Evolutionary conservation across 2,329 filamentous ascomycete species (phyloP), one percentile per base, ranked within the genome.

Genomic region (Ilyonectria robusta): DNA sequence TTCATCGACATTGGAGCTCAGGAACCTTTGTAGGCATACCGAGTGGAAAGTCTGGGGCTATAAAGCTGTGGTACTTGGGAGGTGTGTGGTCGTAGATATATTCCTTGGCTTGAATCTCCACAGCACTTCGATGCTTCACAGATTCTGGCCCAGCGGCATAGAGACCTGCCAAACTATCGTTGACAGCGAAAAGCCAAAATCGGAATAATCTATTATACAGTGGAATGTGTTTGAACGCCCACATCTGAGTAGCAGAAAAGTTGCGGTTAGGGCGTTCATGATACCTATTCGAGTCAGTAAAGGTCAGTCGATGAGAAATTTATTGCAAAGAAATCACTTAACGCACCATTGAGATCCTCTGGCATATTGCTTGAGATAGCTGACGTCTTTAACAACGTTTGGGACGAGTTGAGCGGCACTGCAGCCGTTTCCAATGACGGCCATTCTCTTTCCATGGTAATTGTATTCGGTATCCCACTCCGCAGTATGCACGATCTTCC

Each of bases 21-120:
- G n/a, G 13, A 40, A 1, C 1, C 3, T 46, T 3, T 17, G 3
- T 10, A 6, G 26, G 51, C 53, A 5, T 33, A 8, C 77, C 78
- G 0, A 78, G 55, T 0, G 73, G 71, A 37, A 76, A 78, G 2
- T 72, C 53, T 0, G 77, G 77, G 9, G 77, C 67, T 6, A 80
- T 66, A 29, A 64, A 55, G 17, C 70, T 54, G 56, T 71, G 69
- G 47, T 78, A 78, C 51, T 75, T 71, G 37, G 70, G 46, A 2
- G 75, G 76, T 4, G 70, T 71, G 19, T 69, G 54, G 8, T 10
- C 50, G 23, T 60, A 40, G 10, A 66, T 61, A n/a, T 66, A 66
- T 31, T 66, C 48, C 2, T 19, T 53, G 11, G 63, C 63, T 19
- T 40, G 37, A 7, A 15, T 33, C 42, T 66, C 63, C 6, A 56